These are phyloP conservation scores for Colletotrichum simmondsii DNA, from an alignment of 2,329 filamentous ascomycete genomes.

Conservation along the genomic window DNA sequence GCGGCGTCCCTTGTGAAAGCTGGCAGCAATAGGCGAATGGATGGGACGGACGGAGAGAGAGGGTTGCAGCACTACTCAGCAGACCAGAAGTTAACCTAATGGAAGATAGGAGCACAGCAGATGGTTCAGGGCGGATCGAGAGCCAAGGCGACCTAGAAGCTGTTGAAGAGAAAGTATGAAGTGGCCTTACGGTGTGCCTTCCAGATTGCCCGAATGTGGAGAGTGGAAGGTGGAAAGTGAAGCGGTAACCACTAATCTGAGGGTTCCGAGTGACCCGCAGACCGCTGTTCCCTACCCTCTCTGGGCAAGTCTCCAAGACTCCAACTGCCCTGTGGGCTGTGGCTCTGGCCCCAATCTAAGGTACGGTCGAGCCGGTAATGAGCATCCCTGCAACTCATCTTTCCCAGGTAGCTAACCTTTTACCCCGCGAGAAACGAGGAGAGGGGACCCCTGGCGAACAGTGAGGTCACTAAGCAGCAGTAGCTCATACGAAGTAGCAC, in stretches of 20 bases:
- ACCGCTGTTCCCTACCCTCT: conserved; percentile 11
- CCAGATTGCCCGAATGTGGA: neutral
- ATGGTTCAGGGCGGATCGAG: neutral
- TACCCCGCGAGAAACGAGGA: conserved; percentile 24
- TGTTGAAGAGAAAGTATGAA: neutral
- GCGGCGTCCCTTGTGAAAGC: conserved; percentile 16
- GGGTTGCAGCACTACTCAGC: neutral
- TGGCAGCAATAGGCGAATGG: conserved; percentile 13
- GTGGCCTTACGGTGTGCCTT: neutral
- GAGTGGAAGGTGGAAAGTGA: neutral
- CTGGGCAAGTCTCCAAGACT: neutral
- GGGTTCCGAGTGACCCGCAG: conserved; percentile 27
- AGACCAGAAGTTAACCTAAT: neutral
- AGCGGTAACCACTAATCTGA: neutral
- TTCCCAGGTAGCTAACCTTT: neutral
- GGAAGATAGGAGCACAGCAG: neutral
- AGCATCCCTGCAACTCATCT: conserved; percentile 5
- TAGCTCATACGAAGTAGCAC: neutral
- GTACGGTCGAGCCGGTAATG: conserved; percentile 9
- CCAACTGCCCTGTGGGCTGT: neutral
- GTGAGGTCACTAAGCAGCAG: conserved; percentile 17
- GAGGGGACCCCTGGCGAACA: conserved; percentile 14
- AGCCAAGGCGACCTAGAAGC: neutral
- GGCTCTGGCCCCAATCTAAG: neutral
- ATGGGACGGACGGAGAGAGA: neutral